Evolutionary conservation across 306 rosid genomes (phyloP).

Genomic region (Sophora flavescens): DNA sequence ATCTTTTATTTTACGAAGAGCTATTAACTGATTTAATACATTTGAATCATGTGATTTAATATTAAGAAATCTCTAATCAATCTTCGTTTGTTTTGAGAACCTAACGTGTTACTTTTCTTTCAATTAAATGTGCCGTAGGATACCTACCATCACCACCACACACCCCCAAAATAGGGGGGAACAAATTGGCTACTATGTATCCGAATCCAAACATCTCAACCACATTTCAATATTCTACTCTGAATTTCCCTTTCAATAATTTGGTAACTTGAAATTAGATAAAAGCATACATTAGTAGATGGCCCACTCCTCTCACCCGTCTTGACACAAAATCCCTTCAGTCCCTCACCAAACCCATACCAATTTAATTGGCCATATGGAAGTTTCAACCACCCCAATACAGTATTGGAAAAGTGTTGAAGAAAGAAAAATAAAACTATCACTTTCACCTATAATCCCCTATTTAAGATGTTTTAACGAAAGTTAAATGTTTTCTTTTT

Average conservation of each 20-base stretch:
- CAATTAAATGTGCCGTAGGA: too few species aligned
- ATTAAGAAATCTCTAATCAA: too few species aligned
- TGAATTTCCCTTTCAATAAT: constrained; percentile 3
- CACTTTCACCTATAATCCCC: background rate
- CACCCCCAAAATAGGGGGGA: too few species aligned
- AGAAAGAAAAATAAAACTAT: background rate
- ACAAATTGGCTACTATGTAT: too few species aligned
- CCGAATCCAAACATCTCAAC: too few species aligned
- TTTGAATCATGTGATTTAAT: too few species aligned
- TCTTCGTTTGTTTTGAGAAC: too few species aligned
- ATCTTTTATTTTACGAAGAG: too few species aligned
- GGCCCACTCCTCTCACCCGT: constrained; percentile 31
- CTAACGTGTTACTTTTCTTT: too few species aligned
- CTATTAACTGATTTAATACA: too few species aligned
- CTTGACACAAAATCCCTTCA: background rate
- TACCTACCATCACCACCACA: too few species aligned
- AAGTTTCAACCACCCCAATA: background rate
- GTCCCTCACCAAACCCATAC: constrained; percentile 55
- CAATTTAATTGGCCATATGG: constrained; percentile 20
- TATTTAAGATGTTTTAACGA: background rate
- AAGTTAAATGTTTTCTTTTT: too few species aligned
- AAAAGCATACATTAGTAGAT: background rate
- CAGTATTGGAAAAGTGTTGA: background rate
- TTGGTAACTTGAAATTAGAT: constrained; percentile 34
- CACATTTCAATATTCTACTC: background rate